phyloP scores from a whole-genome alignment of 345 rosid species.

The Brassica rapa region DNA sequence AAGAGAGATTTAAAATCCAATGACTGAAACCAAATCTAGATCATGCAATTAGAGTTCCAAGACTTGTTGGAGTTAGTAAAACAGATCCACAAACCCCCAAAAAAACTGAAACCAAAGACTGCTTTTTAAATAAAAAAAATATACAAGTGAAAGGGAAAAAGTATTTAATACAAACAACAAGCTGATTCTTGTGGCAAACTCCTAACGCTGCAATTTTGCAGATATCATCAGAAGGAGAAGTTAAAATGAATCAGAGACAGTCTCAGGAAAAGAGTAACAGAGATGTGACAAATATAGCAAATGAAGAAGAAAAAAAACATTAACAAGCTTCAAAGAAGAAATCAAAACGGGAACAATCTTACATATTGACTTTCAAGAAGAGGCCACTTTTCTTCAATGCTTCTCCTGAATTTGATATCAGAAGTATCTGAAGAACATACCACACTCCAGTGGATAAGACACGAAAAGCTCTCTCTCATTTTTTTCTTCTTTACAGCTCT shows the following conservation, averaged over 20 bases:
- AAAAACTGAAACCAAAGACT: slow-evolving; percentile 3
- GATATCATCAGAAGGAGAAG: slow-evolving; percentile 19
- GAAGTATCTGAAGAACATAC: slow-evolving; percentile 17
- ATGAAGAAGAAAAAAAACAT: slow-evolving; percentile 1
- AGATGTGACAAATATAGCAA: slow-evolving; percentile 27
- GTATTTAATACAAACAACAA: slow-evolving; percentile 33
- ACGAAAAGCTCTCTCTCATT: slow-evolving; percentile 14
- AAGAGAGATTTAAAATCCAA: not conserved
- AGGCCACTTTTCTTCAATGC: slow-evolving; percentile 23
- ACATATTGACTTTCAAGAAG: slow-evolving; percentile 32
- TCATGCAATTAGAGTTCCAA: slow-evolving; percentile 18
- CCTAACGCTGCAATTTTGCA: slow-evolving; percentile 33
- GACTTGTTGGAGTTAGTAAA: slow-evolving; percentile 36
- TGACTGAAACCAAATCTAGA: slow-evolving; percentile 25
- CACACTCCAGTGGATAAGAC: slow-evolving; percentile 16
- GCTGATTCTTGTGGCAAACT: slow-evolving; percentile 19
- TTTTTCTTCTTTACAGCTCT: slow-evolving; percentile 19
- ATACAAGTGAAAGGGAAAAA: slow-evolving; percentile 17
- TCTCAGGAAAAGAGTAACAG: slow-evolving; percentile 14
- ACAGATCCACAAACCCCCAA: slow-evolving; percentile 28
- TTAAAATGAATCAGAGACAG: slow-evolving; percentile 35
- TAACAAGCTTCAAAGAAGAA: slow-evolving; percentile 31
- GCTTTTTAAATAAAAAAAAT: not conserved
- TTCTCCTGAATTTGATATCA: slow-evolving; percentile 25
- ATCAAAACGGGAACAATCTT: slow-evolving; percentile 35